Evolutionary conservation across 2,329 filamentous ascomycete genomes (phyloP), one percentile per base, ranked within the genome.

Genomic region (Penicillium sp.): DNA sequence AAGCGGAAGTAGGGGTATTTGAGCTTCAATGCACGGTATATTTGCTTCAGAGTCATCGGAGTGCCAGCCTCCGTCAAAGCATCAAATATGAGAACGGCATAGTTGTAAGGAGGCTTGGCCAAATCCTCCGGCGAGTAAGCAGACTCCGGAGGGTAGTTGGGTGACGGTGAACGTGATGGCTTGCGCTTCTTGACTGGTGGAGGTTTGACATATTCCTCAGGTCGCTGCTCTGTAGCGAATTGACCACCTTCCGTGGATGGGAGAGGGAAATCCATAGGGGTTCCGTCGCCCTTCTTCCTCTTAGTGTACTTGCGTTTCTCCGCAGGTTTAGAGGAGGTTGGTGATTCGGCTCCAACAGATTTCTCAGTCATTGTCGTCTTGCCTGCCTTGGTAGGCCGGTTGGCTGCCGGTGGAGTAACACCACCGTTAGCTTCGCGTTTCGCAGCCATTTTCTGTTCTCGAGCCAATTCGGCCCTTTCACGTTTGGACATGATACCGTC

Each of bases 401-500:
- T 34, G 19, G 45, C 31, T 3, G 72, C 70, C 26, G 76, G 75
- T 14, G 77, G 75, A 31, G 77, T 77, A 29, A 74, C 70, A 48
- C 75, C 76, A 26, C 77, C 77, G 56, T 79, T 78, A n/a, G 74
- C 74, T 61, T 79, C 75, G 29, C 76, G 74, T 54, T 72, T 76
- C 21, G 76, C 76, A 37, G 76, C 76, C 56, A 81, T 70, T 62
- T 83, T 83, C 52, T 77, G 76, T 53, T 82, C 79, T 57, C 79
- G 79, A 51, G 81, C 78, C 62, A 83, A 72, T 59, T 81, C 77
- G 21, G 80, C 79, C 55, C 80, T 75, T 67, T 87, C 84, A 45
- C 85, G 80, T 65, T 87, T 87, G 4, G 85, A 87, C 79, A 87
- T 85, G 65, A 87, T 80, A 18, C 85, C 85, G 65, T 87, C 84